Base-by-base conservation (phyloP, 768 basidiomycete species). In the Podaxis sp. region DNA sequence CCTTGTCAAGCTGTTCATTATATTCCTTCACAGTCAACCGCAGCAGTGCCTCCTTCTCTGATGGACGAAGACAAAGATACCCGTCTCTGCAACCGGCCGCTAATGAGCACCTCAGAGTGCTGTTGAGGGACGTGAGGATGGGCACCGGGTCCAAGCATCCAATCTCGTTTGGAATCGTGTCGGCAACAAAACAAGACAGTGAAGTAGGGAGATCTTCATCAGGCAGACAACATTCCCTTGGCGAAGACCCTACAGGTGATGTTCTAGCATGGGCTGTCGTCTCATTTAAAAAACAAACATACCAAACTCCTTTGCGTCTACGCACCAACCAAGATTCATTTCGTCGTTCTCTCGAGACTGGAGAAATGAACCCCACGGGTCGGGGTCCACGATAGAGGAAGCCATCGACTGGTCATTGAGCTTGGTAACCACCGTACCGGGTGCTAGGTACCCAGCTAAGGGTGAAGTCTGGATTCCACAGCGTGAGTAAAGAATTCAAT, bases 371-470 rank as follows among this genome's bases (percentile, higher is more conserved):
- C 21, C 32, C 59, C 59, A 61, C 11, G 59, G 59, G 28, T 61
- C 59, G 5, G 52, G 28, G 10, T 47, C 42, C 4, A 62, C 14
- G 28, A 61, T 54, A 38, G 64, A 36, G 54, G 68, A 62, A 40
- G 63, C 76, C 37, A 93, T 73, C 0, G 73, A 51, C 1, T 73
- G 70, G 69, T 94, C 93, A 62, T 93, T 89, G 21, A 94, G 66
- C 48, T 77, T 72, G 3, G 83, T 85, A 52, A 95, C 77, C 4
- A 93, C 65, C 2, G 83, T 75, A 5, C 88, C 88, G 10, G 76
- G 65, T 1, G 76, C 73, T 14, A 94, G 72, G 67, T 90, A 79
- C 0, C 68, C 69, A n/a, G 73, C 69, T 44, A 95, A 71, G 11
- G 87, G 82, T 0, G 92, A 93, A 48, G 74, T 76, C 87, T 92